Conservation (phyloP, 306 rosid species). For the Vigna angularis region DNA sequence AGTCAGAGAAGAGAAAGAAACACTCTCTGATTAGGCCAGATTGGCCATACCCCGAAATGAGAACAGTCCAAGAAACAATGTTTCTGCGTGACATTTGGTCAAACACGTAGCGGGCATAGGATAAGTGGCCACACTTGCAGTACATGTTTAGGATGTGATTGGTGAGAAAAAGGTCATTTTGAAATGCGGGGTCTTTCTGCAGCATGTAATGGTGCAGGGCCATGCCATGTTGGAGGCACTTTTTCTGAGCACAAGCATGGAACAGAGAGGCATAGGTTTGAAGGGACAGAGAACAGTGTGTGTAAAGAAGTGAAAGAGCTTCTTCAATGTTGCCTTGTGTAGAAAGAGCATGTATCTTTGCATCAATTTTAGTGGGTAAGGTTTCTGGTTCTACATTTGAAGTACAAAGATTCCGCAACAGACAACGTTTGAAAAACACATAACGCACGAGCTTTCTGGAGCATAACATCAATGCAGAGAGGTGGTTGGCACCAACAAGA, state of each 20-base stretch:
- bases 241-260: conserved; percentile 73
- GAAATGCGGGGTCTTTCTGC: conserved; percentile 47
- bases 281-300: conserved; percentile 51
- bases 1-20: conserved; percentile 58
- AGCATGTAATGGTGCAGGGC: conserved; percentile 69
- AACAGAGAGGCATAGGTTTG: conserved; percentile 72
- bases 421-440: conserved; percentile 34
- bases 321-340: conserved; percentile 54
- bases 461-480: conserved; percentile 43
- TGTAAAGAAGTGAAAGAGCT: conserved; percentile 69
- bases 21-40: conserved; percentile 49
- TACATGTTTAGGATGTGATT: conserved; percentile 86
- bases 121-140: conserved; percentile 66
- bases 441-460: conserved; percentile 16
- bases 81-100: conserved; percentile 74
- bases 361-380: conserved; percentile 40
- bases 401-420: conserved; percentile 36
- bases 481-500: not conserved
- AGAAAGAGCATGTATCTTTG: conserved; percentile 51
- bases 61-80: conserved; percentile 85
- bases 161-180: conserved; percentile 61
- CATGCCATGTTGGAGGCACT: conserved; percentile 63
- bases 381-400: conserved; percentile 35
- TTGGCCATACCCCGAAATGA: conserved; percentile 77
- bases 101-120: conserved; percentile 61